Base-by-base conservation (phyloP, 2,329 filamentous ascomycete genomes). In the Chrysosporium keratinophilum region DNA sequence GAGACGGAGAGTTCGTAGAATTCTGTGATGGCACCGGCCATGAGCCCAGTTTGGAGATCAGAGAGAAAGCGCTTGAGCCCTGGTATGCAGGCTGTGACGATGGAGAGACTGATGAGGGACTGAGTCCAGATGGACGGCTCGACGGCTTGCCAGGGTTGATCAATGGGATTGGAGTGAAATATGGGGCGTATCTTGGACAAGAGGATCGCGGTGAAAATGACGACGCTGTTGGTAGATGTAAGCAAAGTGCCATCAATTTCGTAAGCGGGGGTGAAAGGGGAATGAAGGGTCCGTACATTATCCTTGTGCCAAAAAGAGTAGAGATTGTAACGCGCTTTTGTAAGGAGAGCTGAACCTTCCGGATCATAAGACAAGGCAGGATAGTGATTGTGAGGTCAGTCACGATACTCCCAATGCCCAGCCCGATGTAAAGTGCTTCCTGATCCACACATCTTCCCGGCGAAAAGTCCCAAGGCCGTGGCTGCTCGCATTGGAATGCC, bases 21-120 rank as follows among this genome's bases (percentile, higher is more conserved):
- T 46, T 62, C 60, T 10, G 57, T 54, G 14, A 63, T 54, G 35
- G 55, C 59, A 11, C 60, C 59, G 6, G 56, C 56, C 54, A 61
- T 63, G 23, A 64, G 54, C 3, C 62, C 62, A 3, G 61, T 60
- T 20, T 56, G 58, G 45, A 61, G 58, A 46, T 61, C 59, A 41
- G 60, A 57, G 12, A 65, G 56, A 43, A 63, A 59, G 7, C 58
- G 61, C 43, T 56, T 57, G 14, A 60, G 46, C 19, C 56, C 55
- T 6, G 63, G 63, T 28, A 65, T 60, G 46, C 62, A 64, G 11
- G 63, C 56, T 1, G 63, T 60, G 34, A 65, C 56, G 55, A 65
- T 60, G 15, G 60, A 60, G n/a, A 58, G 41, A 48, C 57, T 57
- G 19, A 64, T 39, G 14, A 57, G 54, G 34, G 57, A 57, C 23